Conservation (phyloP, 345 rosid genomes). For the Limnanthes douglasii region DNA sequence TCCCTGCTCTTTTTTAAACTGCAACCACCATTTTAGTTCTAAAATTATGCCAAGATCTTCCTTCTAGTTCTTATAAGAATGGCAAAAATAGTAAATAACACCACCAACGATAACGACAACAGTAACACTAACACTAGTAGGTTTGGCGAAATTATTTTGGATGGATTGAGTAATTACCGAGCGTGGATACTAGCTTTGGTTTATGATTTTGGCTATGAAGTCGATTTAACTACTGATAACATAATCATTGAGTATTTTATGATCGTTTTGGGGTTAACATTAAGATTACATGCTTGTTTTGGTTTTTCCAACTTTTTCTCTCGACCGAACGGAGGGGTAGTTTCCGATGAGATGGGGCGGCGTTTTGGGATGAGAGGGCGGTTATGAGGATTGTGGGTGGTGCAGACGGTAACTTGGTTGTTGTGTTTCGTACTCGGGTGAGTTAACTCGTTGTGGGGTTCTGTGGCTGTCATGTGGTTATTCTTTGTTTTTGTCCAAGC, state of each 20-base stretch:
- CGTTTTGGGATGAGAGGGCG: conserved; percentile 68
- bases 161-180: conserved; percentile 54
- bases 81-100: conserved; percentile 8
- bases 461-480: conserved; percentile 39
- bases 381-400: conserved; percentile 69
- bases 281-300: conserved; percentile 50
- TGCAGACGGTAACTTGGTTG: conserved; percentile 50
- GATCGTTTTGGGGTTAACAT: conserved; percentile 45
- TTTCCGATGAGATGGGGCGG: conserved; percentile 42
- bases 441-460: conserved; percentile 35
- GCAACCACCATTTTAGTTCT: conserved; percentile 35
- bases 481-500: conserved; percentile 75
- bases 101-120: background rate
- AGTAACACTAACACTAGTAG: too few relatives aligned
- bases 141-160: conserved; percentile 17
- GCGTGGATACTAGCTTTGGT: conserved; percentile 58
- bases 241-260: conserved; percentile 59
- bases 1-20: conserved; percentile 46
- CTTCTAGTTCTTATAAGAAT: too few relatives aligned
- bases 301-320: conserved; percentile 47
- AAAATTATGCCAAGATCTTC: conserved; percentile 46
- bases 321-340: conserved; percentile 59
- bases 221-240: conserved; percentile 62
- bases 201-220: conserved; percentile 56
- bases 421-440: conserved; percentile 50